Evolutionary conservation across 2,329 filamentous ascomycete genomes (phyloP).

Genomic region (Helminthosporium solani): DNA sequence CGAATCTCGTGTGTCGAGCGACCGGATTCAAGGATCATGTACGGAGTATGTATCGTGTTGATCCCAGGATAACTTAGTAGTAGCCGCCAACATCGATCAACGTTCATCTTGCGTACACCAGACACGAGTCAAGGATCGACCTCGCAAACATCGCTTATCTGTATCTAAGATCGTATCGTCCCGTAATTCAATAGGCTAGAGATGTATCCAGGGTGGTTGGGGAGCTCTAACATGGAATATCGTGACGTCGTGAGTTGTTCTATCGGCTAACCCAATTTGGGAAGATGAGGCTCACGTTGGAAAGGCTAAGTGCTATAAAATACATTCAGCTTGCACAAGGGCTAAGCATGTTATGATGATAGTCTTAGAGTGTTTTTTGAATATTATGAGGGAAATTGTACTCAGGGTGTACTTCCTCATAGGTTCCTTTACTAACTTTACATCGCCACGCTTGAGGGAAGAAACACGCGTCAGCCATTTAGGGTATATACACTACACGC

Average conservation of each 20-base stretch:
- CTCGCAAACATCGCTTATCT: background rate
- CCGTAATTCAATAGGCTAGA: background rate
- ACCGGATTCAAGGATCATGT: no score
- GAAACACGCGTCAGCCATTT: background rate
- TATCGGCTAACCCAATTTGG: background rate
- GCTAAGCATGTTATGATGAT: no score
- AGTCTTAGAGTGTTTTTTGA: no score
- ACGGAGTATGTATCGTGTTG: background rate
- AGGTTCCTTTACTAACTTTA: background rate
- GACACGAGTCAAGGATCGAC: conserved; percentile 8
- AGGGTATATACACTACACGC: background rate
- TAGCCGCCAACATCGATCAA: no score
- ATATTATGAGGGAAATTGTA: no score
- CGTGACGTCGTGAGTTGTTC: conserved; percentile 1
- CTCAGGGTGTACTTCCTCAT: no score
- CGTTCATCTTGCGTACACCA: conserved; percentile 22
- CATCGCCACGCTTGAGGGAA: background rate
- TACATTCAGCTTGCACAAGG: no score
- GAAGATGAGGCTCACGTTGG: no score
- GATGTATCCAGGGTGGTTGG: background rate
- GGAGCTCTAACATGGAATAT: background rate
- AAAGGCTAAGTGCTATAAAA: no score
- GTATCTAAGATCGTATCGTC: background rate
- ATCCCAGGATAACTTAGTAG: no score
- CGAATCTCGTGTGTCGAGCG: no score